phyloP scores from a whole-genome alignment of 257 asterid species.

The Verbascum thapsus region DNA sequence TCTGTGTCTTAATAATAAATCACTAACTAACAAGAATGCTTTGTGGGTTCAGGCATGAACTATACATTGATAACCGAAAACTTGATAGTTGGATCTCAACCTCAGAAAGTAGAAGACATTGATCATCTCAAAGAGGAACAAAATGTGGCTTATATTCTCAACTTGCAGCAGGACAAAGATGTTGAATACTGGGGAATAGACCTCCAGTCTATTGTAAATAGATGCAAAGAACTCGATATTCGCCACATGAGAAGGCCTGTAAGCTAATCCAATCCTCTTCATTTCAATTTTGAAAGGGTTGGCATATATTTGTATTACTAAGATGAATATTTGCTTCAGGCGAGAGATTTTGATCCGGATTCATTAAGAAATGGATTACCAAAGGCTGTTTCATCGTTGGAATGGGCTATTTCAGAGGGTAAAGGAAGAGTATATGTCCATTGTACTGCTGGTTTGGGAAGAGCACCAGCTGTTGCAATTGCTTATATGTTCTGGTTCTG shows the following conservation, averaged over 20 bases:
- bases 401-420: constrained; percentile 78
- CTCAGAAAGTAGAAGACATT: constrained; percentile 84
- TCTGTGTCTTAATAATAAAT: constrained; percentile 10
- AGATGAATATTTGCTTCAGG: too few relatives aligned
- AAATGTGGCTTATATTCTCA: constrained; percentile 72
- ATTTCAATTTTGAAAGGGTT: constrained; percentile 9
- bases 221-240: constrained; percentile 70
- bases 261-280: constrained; percentile 47
- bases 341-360: constrained; percentile 92
- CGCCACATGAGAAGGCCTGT: constrained; percentile 95
- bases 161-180: constrained; percentile 90
- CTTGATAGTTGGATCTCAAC: constrained; percentile 90
- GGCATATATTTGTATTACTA: not conserved
- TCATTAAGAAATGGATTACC: constrained; percentile 81
- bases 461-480: constrained; percentile 94
- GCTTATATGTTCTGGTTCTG: constrained; percentile 96
- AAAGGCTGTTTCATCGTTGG: constrained; percentile 70
- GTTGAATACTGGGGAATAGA: constrained; percentile 84
- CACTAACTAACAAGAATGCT: constrained; percentile 27
- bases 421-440: constrained; percentile 82
- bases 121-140: constrained; percentile 75
- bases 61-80: constrained; percentile 80
- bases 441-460: constrained; percentile 94
- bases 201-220: constrained; percentile 53
- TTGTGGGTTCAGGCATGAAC: constrained; percentile 77